These are phyloP conservation scores for Botrytis tulipae DNA, from an alignment of 2,329 filamentous ascomycete species.

Conservation along the genomic window DNA sequence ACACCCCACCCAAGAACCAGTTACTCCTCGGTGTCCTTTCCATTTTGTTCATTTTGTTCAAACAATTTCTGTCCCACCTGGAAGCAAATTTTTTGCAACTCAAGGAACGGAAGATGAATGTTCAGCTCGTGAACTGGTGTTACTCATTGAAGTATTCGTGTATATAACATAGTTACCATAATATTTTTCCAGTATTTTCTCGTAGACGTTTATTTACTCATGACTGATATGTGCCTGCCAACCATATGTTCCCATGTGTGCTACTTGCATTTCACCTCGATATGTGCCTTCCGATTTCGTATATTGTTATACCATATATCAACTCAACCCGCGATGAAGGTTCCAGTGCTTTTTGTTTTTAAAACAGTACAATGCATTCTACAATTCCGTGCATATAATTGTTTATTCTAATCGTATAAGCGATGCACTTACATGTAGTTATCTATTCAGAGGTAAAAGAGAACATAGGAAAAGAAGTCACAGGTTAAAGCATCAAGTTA, in stretches of 20 bases:
- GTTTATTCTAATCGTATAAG: too few relatives aligned
- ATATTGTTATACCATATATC: neutral
- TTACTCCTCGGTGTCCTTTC: neutral
- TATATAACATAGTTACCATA: neutral
- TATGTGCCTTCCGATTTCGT: neutral
- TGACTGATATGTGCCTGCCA: neutral
- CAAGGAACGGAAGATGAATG: too few relatives aligned
- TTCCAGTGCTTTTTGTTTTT: neutral
- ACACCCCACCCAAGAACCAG: neutral
- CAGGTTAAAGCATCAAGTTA: fast-evolving
- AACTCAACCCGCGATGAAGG: neutral
- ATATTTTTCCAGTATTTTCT: neutral
- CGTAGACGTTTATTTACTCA: too few relatives aligned
- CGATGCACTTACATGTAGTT: too few relatives aligned
- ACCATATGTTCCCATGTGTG: neutral
- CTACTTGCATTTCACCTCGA: neutral
- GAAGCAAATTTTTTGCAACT: too few relatives aligned
- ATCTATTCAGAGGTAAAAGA: too few relatives aligned
- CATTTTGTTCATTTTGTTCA: neutral
- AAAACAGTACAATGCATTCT: too few relatives aligned
- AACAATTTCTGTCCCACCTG: too few relatives aligned
- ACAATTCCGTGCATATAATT: fast-evolving
- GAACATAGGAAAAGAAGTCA: neutral
- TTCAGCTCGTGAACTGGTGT: neutral
- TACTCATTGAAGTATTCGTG: neutral